These are phyloP conservation scores for Onygenales sp. DNA, from an alignment of 2,329 filamentous ascomycete species.

Conservation along the genomic window DNA sequence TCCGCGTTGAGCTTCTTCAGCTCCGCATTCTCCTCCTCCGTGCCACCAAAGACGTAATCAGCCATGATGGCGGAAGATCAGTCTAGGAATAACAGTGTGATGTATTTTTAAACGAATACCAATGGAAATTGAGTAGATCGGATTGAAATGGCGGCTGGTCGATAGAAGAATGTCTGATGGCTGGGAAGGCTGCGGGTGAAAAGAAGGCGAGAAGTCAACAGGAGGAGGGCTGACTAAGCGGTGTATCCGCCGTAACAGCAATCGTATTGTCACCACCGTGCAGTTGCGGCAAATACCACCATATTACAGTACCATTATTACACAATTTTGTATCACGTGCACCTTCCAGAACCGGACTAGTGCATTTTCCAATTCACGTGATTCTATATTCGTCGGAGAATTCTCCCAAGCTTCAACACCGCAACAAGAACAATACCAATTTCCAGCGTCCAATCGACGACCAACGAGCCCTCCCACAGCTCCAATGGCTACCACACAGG, in stretches of 20 bases:
- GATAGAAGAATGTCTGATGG: neutral
- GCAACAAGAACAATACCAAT: slow-evolving; percentile 6
- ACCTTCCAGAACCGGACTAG: neutral
- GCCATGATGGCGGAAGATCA: slow-evolving; percentile 43
- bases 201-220: neutral
- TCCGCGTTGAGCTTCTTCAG: slow-evolving; percentile 69
- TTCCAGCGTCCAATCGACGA: neutral
- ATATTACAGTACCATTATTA: neutral
- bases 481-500: slow-evolving; percentile 10
- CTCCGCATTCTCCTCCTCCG: slow-evolving; percentile 73
- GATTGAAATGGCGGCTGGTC: neutral
- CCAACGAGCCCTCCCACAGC: neutral
- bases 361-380: neutral
- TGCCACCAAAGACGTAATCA: slow-evolving; percentile 63
- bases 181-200: neutral
- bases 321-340: neutral
- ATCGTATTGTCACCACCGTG: neutral
- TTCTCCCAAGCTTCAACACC: neutral
- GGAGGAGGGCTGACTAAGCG: neutral
- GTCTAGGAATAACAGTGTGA: neutral
- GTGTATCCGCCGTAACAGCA: neutral
- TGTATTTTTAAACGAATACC: neutral
- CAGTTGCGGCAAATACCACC: neutral
- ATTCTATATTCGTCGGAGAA: neutral
- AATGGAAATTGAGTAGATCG: neutral